Evolutionary conservation across 225 moss, liverwort and hornwort genomes (phyloP).

Genomic region (Antitrichia curtipendula): DNA sequence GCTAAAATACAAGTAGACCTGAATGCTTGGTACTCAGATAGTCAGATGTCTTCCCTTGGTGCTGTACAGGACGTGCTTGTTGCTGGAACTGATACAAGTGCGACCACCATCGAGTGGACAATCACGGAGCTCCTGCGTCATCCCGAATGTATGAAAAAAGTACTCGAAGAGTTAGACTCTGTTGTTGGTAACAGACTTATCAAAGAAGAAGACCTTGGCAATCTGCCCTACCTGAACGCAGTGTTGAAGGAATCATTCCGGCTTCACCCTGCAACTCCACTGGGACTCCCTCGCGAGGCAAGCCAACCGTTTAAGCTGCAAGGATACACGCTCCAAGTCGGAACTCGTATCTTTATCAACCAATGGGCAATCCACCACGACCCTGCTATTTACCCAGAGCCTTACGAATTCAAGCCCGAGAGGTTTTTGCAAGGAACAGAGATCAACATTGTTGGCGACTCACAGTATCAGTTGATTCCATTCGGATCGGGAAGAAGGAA

Average conservation of each 20-base stretch:
- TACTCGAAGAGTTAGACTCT: slow-evolving; percentile 44
- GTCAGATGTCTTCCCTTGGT: not conserved
- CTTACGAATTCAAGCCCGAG: slow-evolving; percentile 43
- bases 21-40: not conserved
- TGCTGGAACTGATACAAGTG: slow-evolving; percentile 53
- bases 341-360: slow-evolving; percentile 54
- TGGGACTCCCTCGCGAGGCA: slow-evolving; percentile 42
- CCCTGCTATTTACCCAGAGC: slow-evolving; percentile 36
- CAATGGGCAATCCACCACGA: slow-evolving; percentile 49
- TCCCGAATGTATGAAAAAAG: slow-evolving; percentile 30
- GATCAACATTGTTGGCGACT: slow-evolving; percentile 15
- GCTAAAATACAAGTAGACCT: not conserved
- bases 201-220: slow-evolving; percentile 31
- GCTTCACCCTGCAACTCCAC: slow-evolving; percentile 53
- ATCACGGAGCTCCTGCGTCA: slow-evolving; percentile 52
- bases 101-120: slow-evolving; percentile 48
- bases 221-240: slow-evolving; percentile 44
- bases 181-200: slow-evolving; percentile 42
- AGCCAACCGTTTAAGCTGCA: slow-evolving; percentile 11
- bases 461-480: slow-evolving; percentile 48
- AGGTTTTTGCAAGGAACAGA: slow-evolving; percentile 31
- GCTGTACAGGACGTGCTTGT: slow-evolving; percentile 49
- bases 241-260: slow-evolving; percentile 57
- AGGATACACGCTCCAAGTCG: slow-evolving; percentile 44
- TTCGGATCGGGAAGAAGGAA: slow-evolving; percentile 51